These are phyloP conservation scores for Suillus tomentosus DNA, from an alignment of 768 basidiomycete genomes.

Conservation along the genomic window DNA sequence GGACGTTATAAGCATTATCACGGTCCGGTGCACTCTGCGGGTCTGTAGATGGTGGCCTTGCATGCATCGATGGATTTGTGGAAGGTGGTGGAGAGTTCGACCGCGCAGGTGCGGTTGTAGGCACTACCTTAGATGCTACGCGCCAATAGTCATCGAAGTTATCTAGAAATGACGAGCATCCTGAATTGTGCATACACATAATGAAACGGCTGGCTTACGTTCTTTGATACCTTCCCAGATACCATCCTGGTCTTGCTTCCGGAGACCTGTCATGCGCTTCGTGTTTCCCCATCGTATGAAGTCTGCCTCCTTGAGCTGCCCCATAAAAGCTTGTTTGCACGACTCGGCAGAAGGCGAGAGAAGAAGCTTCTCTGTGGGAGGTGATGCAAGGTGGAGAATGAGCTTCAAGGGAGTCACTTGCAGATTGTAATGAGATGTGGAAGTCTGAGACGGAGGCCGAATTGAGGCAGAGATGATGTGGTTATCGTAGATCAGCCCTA, in stretches of 20 bases:
- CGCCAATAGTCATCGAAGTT: conserved; percentile 96
- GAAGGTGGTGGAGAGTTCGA: conserved; percentile 58
- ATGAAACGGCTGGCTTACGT: conserved; percentile 56
- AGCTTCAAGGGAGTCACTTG: conserved; percentile 66
- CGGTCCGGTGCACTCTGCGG: conserved; percentile 55
- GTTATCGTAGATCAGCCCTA: conserved; percentile 92
- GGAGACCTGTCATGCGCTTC: conserved; percentile 86
- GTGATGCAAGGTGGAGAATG: conserved; percentile 83
- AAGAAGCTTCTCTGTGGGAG: conserved; percentile 84
- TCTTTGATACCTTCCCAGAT: conserved; percentile 97
- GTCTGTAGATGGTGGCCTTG: conserved; percentile 67
- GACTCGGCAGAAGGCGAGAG: conserved; percentile 79
- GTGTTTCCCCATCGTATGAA: conserved; percentile 97
- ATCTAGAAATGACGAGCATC: conserved; percentile 49
- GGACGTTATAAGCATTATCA: conserved; percentile 85
- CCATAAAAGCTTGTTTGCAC: conserved; percentile 94
- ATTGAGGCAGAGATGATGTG: conserved; percentile 66
- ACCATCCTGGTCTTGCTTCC: conserved; percentile 92
- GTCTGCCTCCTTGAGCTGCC: conserved; percentile 94
- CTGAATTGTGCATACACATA: not conserved
- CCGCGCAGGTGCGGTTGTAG: conserved; percentile 67
- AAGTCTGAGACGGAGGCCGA: conserved; percentile 39
- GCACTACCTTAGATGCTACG: conserved; percentile 90
- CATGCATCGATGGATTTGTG: conserved; percentile 58
- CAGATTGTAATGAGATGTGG: conserved; percentile 42